These are phyloP conservation scores for Peniophora sp. DNA, from an alignment of 1,284 basidiomycete genomes.

Conservation along the genomic window DNA sequence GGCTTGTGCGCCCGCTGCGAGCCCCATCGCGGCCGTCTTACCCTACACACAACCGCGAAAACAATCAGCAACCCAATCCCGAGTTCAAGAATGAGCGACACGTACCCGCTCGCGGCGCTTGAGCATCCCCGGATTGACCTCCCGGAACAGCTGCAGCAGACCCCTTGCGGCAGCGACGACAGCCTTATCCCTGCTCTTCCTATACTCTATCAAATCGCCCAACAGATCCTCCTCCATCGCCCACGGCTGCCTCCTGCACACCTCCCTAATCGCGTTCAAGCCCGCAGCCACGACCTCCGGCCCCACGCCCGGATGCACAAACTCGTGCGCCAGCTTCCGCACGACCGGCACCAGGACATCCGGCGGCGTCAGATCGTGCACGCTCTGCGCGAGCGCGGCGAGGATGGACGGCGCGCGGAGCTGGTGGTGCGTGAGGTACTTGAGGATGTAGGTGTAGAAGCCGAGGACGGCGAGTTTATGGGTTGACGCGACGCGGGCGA, in stretches of 20 bases:
- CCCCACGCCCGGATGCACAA: constrained; percentile 96
- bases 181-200: constrained; percentile 92
- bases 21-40: constrained; percentile 77
- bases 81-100: not conserved
- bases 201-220: constrained; percentile 89
- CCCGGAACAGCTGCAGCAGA: constrained; percentile 87
- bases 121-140: constrained; percentile 92
- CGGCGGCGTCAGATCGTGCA: constrained; percentile 93
- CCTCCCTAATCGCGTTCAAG: constrained; percentile 90
- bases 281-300: constrained; percentile 95
- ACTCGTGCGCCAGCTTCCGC: constrained; percentile 89
- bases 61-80: not conserved
- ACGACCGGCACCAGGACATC: constrained; percentile 88
- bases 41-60: constrained; percentile 44
- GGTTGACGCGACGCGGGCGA: constrained; percentile 89
- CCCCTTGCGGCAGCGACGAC: constrained; percentile 86
- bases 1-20: constrained; percentile 53
- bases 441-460: constrained; percentile 97
- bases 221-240: constrained; percentile 93
- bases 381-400: constrained; percentile 90
- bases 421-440: constrained; percentile 91
- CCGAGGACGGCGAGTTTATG: constrained; percentile 92
- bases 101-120: constrained; percentile 80
- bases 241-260: constrained; percentile 92
- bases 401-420: constrained; percentile 92